These are phyloP conservation scores for Magnusiomyces tetraspermus DNA, from an alignment of 1,139 yeast species.

Conservation along the genomic window DNA sequence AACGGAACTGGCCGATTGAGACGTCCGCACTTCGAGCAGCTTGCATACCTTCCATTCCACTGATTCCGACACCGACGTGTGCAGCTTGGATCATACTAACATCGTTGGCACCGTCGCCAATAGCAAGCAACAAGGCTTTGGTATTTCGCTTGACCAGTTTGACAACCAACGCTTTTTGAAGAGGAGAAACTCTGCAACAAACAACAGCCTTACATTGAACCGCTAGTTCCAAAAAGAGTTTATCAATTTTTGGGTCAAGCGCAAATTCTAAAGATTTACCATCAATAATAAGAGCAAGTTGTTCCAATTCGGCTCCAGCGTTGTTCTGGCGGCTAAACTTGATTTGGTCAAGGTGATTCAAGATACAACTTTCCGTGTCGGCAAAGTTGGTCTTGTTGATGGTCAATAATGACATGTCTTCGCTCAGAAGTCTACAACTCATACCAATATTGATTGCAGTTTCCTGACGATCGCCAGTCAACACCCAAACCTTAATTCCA, in stretches of 20 bases:
- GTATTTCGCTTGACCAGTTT: constrained; percentile 73
- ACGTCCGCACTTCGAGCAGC: constrained; percentile 98
- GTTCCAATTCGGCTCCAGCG: constrained; percentile 58
- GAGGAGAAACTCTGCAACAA: constrained; percentile 97
- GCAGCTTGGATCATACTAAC: constrained; percentile 99
- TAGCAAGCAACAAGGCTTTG: constrained; percentile 81
- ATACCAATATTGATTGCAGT: constrained; percentile 98
- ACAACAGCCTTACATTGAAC: constrained; percentile 87
- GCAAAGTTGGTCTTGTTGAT: constrained; percentile 78
- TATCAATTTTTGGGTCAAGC: constrained; percentile 70
- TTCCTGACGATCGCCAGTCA: constrained; percentile 97
- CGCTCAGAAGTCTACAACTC: constrained; percentile 89
- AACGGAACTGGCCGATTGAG: constrained; percentile 92
- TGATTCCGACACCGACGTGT: constrained; percentile 95
- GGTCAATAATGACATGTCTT: constrained; percentile 88
- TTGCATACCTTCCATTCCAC: constrained; percentile 99
- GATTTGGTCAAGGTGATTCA: constrained; percentile 69
- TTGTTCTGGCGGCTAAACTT: constrained; percentile 22
- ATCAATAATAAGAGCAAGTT: constrained; percentile 85
- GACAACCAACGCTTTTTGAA: constrained; percentile 94
- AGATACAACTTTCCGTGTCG: constrained; percentile 61
- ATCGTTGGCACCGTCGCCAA: constrained; percentile 98
- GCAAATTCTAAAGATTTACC: constrained; percentile 87
- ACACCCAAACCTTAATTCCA: constrained; percentile 93
- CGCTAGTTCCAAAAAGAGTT: constrained; percentile 68